Evolutionary conservation across 495 filamentous ascomycete genomes (phyloP).

Genomic region (Tetracladium marchalianum): DNA sequence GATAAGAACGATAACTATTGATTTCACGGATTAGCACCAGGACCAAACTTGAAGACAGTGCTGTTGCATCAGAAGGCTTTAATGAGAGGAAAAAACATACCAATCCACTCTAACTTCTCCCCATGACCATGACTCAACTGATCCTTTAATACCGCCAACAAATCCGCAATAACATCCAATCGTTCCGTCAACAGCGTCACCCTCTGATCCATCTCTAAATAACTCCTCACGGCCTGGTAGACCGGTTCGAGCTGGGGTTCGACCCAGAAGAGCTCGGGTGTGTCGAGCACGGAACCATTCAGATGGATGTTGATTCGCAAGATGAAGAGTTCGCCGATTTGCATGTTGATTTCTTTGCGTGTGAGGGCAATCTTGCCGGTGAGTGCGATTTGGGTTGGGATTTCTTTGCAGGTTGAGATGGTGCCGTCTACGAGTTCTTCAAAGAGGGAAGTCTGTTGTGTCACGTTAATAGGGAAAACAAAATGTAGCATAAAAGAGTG

Average conservation of each 20-base stretch:
- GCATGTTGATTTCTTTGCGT: constrained; percentile 88
- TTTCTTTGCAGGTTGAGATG: constrained; percentile 78
- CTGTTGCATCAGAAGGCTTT: background rate
- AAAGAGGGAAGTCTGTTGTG: constrained; percentile 76
- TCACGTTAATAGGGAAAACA: constrained; percentile 8
- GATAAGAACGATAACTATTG: constrained; percentile 73
- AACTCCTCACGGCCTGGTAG: constrained; percentile 88
- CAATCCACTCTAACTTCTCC: constrained; percentile 93
- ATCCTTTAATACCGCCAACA: constrained; percentile 90
- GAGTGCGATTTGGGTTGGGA: constrained; percentile 80
- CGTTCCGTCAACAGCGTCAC: constrained; percentile 85
- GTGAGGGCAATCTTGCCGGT: constrained; percentile 84
- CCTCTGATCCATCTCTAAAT: constrained; percentile 95
- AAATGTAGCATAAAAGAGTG: background rate
- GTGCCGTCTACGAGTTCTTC: constrained; percentile 93
- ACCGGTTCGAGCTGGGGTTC: constrained; percentile 94
- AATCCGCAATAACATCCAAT: constrained; percentile 86
- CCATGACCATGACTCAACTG: constrained; percentile 95
- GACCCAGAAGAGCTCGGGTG: constrained; percentile 95
- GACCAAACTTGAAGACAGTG: background rate
- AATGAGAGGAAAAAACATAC: constrained; percentile 29
- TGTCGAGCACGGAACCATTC: constrained; percentile 94
- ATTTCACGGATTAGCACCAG: constrained; percentile 18
- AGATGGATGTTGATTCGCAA: constrained; percentile 95
- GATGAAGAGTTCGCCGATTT: constrained; percentile 96